Evolutionary conservation across 768 basidiomycete species (phyloP), one percentile per base, ranked within the genome.

Genomic region (Phlegmacium glaucopus): DNA sequence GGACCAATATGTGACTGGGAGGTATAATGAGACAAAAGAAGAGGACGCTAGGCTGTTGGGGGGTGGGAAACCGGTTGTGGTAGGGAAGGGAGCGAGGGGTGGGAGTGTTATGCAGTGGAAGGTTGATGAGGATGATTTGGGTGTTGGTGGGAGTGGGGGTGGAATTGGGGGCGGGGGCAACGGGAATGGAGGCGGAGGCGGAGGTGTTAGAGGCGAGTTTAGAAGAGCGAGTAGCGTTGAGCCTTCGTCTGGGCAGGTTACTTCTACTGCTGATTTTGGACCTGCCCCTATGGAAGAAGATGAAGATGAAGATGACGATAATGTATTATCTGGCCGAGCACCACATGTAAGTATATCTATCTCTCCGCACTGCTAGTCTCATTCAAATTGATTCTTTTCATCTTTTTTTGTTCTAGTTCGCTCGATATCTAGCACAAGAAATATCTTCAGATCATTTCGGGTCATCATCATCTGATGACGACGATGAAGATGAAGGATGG

Each of bases 1-100:
- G 96, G 85, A 92, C 47, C 79, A 86, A 30, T 99, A 93, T 54
- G 91, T 97, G 34, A 81, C 77, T 2, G 90, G 90, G 5, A 71
- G 90, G 29, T 91, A 94, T 56, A 77, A 80, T 30, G 93, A 96
- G 64, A 90, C 92, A 9, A 92, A 92, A 70, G 79, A 78, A 52
- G 82, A 83, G 34, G 94, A 97, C 59, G 78, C 75, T 11, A 79
- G 79, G 52, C 74, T 88, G 8, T 77, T 98, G 12, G 94, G 93
- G 3, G 95, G 94, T 13, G 90, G 90, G 6, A 90, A 88, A 63
- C 89, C 90, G 4, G 73, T 22, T 22, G 22, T 78, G 0, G 62
- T 88, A 18, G 63, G 62, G 9, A 64, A 70, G 22, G 62, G 61
- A 9, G 57, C 48, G 42, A 52, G 53, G 26, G 62, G 54, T 58